These are phyloP conservation scores for Salvia sclarea DNA, from an alignment of 305 asterid species.

Conservation along the genomic window DNA sequence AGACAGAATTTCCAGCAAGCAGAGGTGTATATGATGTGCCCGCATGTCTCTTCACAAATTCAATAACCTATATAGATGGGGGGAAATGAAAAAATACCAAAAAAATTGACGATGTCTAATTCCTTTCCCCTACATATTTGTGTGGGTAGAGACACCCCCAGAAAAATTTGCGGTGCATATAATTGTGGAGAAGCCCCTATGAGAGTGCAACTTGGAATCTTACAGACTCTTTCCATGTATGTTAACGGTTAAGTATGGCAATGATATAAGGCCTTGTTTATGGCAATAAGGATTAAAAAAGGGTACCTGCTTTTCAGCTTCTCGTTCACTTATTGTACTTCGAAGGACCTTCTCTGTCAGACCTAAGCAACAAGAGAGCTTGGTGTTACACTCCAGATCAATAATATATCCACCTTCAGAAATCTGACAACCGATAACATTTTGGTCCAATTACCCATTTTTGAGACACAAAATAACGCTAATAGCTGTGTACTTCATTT, in stretches of 20 bases:
- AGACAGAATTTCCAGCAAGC: constrained; percentile 91
- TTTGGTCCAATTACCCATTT: constrained; percentile 23
- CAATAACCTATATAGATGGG: constrained; percentile 54
- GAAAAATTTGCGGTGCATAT: background rate
- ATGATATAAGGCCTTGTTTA: constrained; percentile 5
- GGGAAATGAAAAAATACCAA: background rate
- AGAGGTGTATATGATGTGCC: constrained; percentile 59
- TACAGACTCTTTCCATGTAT: background rate
- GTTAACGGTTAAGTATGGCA: background rate
- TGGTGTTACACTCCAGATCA: constrained; percentile 44
- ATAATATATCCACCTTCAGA: constrained; percentile 9
- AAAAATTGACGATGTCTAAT: constrained; percentile 2
- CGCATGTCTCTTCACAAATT: constrained; percentile 70
- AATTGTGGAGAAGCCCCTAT: background rate
- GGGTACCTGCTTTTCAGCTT: constrained; percentile 81
- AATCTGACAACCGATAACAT: constrained; percentile 2
- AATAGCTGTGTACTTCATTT: constrained; percentile 17
- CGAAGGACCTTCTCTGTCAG: constrained; percentile 80
- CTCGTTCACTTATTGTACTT: constrained; percentile 67
- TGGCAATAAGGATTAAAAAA: constrained; percentile 5
- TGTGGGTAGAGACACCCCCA: background rate
- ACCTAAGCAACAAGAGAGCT: constrained; percentile 51
- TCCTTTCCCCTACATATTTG: constrained; percentile 15
- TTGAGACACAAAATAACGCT: constrained; percentile 9
- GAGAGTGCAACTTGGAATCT: background rate